phyloP scores from a whole-genome alignment of 257 asterid genomes.

The Plantago elongata region DNA sequence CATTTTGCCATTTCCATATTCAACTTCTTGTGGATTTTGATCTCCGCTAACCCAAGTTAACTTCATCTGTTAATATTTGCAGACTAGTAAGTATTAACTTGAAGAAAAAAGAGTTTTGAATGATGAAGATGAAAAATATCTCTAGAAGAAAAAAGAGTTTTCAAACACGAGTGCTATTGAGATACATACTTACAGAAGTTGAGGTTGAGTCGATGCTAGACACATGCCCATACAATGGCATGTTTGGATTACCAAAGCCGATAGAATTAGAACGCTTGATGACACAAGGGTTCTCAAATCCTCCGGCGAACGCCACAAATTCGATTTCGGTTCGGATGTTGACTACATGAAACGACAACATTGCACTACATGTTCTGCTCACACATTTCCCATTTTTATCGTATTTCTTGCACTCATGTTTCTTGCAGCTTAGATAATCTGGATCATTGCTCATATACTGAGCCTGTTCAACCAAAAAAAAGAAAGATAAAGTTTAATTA shows the following conservation, averaged over 20 bases:
- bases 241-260: conserved; percentile 51
- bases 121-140: no score
- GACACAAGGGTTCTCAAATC: conserved; percentile 61
- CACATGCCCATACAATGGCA: conserved; percentile 62
- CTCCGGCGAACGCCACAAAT: conserved; percentile 65
- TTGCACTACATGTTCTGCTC: conserved; percentile 47
- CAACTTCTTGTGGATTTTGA: conserved; percentile 52
- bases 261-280: conserved; percentile 32
- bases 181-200: conserved; percentile 45
- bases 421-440: conserved; percentile 47
- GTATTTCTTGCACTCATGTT: conserved; percentile 41
- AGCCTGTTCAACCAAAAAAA: conserved; percentile 38
- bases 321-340: conserved; percentile 75
- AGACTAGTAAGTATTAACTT: no score
- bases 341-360: conserved; percentile 58
- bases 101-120: no score
- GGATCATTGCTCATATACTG: conserved; percentile 66
- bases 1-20: conserved; percentile 40
- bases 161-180: no score
- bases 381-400: conserved; percentile 31
- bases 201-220: conserved; percentile 59
- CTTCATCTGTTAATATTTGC: conserved; percentile 47
- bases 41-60: conserved; percentile 86
- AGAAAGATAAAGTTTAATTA: background rate
- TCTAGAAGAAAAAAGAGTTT: background rate